phyloP scores from a whole-genome alignment of 192 early-diverging fungal species.

The Mortierella hygrophila region DNA sequence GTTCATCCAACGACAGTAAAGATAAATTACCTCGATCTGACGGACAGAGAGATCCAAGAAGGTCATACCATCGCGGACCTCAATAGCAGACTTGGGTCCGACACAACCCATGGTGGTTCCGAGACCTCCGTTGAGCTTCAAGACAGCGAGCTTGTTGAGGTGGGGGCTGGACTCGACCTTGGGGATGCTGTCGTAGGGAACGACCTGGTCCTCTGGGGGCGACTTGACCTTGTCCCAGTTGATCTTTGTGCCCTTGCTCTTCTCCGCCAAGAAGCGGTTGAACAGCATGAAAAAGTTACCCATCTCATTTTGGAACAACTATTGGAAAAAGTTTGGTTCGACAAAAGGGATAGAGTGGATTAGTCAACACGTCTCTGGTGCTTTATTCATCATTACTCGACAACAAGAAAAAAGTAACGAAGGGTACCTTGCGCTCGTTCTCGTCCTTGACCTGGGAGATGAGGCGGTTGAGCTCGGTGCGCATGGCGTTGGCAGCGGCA shows the following conservation, averaged over 20 bases:
- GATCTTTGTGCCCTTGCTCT: conserved; percentile 78
- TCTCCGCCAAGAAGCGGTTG: conserved; percentile 86
- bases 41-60: conserved; percentile 97
- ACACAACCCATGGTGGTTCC: conserved; percentile 99
- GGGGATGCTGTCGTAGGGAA: conserved; percentile 79
- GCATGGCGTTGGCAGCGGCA: conserved; percentile 78
- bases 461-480: conserved; percentile 76
- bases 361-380: neutral
- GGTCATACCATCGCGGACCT: conserved; percentile 97
- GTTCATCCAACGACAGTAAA: neutral
- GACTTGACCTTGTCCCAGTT: conserved; percentile 95
- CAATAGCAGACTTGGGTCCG: conserved; percentile 97
- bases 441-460: conserved; percentile 63
- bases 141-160: conserved; percentile 91
- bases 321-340: neutral
- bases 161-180: conserved; percentile 62
- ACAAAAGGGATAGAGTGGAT: neutral
- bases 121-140: conserved; percentile 98
- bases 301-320: conserved; percentile 83
- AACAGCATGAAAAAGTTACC: conserved; percentile 86
- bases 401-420: neutral
- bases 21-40: conserved; percentile 86
- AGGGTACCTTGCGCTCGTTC: conserved; percentile 63
- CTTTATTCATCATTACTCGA: neutral
- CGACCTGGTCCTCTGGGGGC: conserved; percentile 87